These are phyloP conservation scores for Paraconiothyrium sp. DNA, from an alignment of 2,329 filamentous ascomycete species.

Conservation along the genomic window DNA sequence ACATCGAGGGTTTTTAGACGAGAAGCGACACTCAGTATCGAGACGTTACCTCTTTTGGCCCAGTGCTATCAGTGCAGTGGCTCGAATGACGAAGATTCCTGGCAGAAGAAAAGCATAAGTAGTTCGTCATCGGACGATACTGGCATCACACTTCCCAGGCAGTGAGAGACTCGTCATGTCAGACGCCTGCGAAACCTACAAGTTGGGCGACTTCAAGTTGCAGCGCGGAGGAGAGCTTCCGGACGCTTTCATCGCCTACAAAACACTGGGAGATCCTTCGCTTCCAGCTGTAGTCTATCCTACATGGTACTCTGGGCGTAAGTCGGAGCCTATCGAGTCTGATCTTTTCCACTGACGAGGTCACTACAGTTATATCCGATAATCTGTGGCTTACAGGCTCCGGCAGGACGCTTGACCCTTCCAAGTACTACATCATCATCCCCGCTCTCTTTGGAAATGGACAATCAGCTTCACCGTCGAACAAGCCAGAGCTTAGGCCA, in stretches of 20 bases:
- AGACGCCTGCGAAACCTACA: conserved; percentile 61
- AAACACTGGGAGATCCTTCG: conserved; percentile 72
- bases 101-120: conserved; percentile 1
- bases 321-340: conserved; percentile 35
- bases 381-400: conserved; percentile 79
- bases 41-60: neutral
- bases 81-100: neutral
- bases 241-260: conserved; percentile 77
- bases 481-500: conserved; percentile 61
- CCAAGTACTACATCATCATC: conserved; percentile 74
- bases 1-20: neutral
- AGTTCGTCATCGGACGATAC: conserved; percentile 8
- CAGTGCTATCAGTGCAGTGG: too few relatives aligned
- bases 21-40: neutral
- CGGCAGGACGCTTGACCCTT: conserved; percentile 71
- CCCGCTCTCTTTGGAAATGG: conserved; percentile 75
- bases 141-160: conserved; percentile 23
- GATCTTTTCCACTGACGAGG: neutral
- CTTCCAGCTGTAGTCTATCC: conserved; percentile 78
- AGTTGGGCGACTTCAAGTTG: conserved; percentile 73
- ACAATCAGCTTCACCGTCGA: conserved; percentile 74
- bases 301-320: conserved; percentile 75
- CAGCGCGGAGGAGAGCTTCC: conserved; percentile 70
- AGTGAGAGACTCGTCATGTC: conserved; percentile 24
- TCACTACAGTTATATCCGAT: conserved; percentile 65